Evolutionary conservation across 1,139 yeast genomes (phyloP).

Genomic region (Magnusiomyces fungicola): DNA sequence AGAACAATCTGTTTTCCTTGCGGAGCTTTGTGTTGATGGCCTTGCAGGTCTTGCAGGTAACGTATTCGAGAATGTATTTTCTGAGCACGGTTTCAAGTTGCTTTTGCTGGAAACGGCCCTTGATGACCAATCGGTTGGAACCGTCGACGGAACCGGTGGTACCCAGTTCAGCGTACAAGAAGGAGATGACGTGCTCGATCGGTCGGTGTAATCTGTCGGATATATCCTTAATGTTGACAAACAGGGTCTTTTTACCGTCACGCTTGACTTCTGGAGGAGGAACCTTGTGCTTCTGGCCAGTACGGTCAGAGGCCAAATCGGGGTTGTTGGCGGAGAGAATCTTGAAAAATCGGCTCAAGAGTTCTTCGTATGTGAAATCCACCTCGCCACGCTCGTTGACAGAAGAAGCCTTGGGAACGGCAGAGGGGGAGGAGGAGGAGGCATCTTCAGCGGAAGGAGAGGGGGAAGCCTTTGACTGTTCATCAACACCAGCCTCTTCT

Average conservation of each 20-base stretch:
- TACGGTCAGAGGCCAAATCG: conserved; percentile 93
- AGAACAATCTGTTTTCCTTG: conserved; percentile 96
- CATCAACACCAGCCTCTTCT: conserved; percentile 82
- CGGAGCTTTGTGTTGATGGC: conserved; percentile 93
- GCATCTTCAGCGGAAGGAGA: conserved; percentile 30
- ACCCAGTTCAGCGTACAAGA: conserved; percentile 97
- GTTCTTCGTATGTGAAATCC: conserved; percentile 69
- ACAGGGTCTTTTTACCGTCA: conserved; percentile 96
- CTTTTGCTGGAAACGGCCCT: conserved; percentile 97
- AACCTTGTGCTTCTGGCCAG: conserved; percentile 88
- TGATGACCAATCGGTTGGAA: conserved; percentile 89
- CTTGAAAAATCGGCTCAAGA: conserved; percentile 75
- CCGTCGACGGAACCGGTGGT: conserved; percentile 99
- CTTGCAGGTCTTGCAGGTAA: conserved; percentile 97
- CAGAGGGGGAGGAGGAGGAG: background rate
- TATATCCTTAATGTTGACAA: conserved; percentile 92
- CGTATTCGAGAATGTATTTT: conserved; percentile 94
- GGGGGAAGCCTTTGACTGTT: conserved; percentile 35
- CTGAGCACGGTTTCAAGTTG: conserved; percentile 95
- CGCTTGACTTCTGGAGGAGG: conserved; percentile 97
- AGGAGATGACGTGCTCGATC: conserved; percentile 94
- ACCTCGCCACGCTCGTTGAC: conserved; percentile 36
- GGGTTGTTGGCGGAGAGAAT: conserved; percentile 92
- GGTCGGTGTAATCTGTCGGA: conserved; percentile 92
- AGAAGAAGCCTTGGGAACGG: conserved; percentile 19